Evolutionary conservation across 495 filamentous ascomycete genomes (phyloP).

Genomic region (Aspergillus sclerotiicarbonarius): DNA sequence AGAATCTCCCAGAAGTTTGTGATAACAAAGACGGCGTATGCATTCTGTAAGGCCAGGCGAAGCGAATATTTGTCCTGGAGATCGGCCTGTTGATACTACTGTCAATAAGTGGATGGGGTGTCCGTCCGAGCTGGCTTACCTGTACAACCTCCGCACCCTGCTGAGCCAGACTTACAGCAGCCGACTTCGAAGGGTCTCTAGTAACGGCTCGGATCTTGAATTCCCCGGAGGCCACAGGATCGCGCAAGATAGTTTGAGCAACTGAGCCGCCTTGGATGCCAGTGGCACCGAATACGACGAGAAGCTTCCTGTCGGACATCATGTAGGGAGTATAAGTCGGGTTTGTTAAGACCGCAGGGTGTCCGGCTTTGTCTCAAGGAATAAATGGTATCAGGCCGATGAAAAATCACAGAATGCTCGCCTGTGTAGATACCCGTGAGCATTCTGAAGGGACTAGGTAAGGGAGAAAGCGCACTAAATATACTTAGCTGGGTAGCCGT

Average conservation of each 20-base stretch:
- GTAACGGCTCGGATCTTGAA: conserved; percentile 4
- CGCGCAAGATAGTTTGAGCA: conserved; percentile 1
- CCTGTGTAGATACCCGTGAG: too few species aligned
- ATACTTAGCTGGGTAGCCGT: too few species aligned
- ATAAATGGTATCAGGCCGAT: background rate
- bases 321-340: background rate
- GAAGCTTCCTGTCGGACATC: conserved; percentile 1
- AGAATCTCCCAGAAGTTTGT: conserved; percentile 1
- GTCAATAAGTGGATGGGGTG: background rate
- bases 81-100: background rate
- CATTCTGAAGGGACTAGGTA: too few species aligned
- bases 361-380: background rate
- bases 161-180: background rate
- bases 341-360: too few species aligned
- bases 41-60: background rate
- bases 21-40: conserved; percentile 1
- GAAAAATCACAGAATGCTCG: too few species aligned
- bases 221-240: background rate
- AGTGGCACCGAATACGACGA: conserved; percentile 9
- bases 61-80: conserved; percentile 1
- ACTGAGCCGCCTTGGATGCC: conserved; percentile 5
- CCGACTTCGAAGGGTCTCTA: conserved; percentile 4
- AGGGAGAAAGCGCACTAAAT: too few species aligned
- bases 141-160: conserved; percentile 5
- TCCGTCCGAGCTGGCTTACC: background rate